Conservation (phyloP, 306 rosid genomes). For the Vigna reflexopilosa region DNA sequence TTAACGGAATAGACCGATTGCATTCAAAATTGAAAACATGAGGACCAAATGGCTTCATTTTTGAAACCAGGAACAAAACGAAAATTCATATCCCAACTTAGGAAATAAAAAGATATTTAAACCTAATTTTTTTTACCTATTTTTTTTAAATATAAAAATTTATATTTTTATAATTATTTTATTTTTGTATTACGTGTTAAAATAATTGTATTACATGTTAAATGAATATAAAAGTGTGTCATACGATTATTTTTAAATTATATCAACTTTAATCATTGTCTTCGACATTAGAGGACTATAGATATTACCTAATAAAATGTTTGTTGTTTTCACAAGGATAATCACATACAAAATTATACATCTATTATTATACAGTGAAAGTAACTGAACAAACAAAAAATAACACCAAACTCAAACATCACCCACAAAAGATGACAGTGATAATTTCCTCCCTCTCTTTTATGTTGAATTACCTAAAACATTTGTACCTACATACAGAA, state of each 20-base stretch:
- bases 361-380: not conserved
- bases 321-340: not conserved
- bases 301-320: not conserved
- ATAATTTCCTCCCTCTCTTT: conserved; percentile 9
- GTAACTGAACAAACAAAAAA: conserved; percentile 9
- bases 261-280: not conserved
- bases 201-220: too few species aligned
- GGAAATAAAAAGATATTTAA: too few species aligned
- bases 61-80: too few species aligned
- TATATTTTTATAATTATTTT: too few species aligned
- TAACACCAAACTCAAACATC: conserved; percentile 8
- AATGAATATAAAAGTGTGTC: too few species aligned
- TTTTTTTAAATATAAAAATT: too few species aligned
- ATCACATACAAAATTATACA: conserved; percentile 6
- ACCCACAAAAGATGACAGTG: conserved; percentile 10
- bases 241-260: not conserved
- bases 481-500: conserved; percentile 29
- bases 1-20: too few species aligned
- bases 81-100: too few species aligned
- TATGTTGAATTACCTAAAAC: conserved; percentile 17
- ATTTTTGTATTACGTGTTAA: too few species aligned
- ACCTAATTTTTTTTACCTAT: too few species aligned
- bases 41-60: too few species aligned
- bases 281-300: not conserved
- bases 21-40: too few species aligned